phyloP scores from a whole-genome alignment of 352 stramenopile genomes.

The Hyaloperonospora arabidopsidis region DNA sequence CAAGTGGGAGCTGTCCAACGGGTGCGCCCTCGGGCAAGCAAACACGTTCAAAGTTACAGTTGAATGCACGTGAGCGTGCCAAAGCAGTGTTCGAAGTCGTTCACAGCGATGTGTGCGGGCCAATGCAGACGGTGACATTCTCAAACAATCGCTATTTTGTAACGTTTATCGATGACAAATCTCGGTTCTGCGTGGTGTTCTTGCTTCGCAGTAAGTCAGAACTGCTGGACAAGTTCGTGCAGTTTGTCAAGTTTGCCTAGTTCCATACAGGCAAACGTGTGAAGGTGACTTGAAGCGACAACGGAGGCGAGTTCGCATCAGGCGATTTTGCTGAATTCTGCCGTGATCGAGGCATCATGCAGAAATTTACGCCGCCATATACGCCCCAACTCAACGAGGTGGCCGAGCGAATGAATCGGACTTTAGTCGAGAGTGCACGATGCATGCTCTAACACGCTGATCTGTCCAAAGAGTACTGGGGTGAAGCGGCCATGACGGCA shows the following conservation, averaged over 20 bases:
- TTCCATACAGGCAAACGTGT: conserved; percentile 5
- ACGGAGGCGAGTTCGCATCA: conserved; percentile 17
- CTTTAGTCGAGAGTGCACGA: not conserved
- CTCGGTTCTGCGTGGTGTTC: conserved; percentile 11
- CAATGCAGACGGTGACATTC: no score
- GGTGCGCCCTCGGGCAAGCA: not conserved
- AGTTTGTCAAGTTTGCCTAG: conserved; percentile 9
- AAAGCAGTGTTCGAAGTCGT: not conserved
- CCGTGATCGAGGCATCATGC: conserved; percentile 3
- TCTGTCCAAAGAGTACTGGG: not conserved
- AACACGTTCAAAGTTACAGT: not conserved
- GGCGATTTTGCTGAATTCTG: conserved; percentile 8
- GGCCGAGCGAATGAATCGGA: not conserved
- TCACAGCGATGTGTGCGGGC: not conserved
- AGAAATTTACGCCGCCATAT: conserved; percentile 14
- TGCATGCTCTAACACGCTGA: not conserved
- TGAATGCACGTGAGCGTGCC: not conserved
- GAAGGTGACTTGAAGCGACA: conserved; percentile 17
- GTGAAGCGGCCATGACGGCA: not conserved
- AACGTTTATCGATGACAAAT: conserved; percentile 14
- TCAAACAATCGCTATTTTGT: not conserved
- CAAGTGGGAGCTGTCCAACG: not conserved
- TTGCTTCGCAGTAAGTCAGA: conserved; percentile 10
- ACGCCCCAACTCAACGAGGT: conserved; percentile 3
- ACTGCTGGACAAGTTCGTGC: conserved; percentile 5